Evolutionary conservation across 2,329 filamentous ascomycete species (phyloP).

Genomic region (Cercospora janseana): DNA sequence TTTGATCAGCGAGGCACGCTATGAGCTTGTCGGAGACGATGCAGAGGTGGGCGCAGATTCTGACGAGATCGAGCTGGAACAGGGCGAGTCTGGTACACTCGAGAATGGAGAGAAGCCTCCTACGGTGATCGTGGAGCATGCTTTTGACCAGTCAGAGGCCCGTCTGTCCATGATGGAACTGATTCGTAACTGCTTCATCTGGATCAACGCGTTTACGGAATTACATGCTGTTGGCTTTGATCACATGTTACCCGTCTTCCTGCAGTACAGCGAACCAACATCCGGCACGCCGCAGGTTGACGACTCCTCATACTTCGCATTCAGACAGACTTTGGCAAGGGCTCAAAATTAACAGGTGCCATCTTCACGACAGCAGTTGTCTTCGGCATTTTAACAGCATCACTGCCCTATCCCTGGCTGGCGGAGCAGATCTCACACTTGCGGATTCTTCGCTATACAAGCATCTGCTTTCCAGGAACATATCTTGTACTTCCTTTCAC

Average conservation of each 20-base stretch:
- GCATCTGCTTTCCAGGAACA: background rate
- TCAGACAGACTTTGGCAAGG: background rate
- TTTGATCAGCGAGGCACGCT: too few species aligned
- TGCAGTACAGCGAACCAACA: background rate
- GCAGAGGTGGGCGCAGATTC: too few species aligned
- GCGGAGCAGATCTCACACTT: background rate
- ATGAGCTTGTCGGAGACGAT: too few species aligned
- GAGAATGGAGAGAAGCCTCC: too few species aligned
- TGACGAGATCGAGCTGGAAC: too few species aligned
- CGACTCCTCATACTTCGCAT: background rate
- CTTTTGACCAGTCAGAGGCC: too few species aligned
- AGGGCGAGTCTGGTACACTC: too few species aligned
- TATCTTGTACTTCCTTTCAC: background rate
- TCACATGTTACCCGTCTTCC: background rate
- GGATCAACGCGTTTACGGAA: background rate
- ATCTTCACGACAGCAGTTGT: background rate
- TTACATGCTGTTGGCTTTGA: background rate
- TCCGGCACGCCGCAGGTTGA: background rate
- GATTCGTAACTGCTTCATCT: background rate
- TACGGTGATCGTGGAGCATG: too few species aligned
- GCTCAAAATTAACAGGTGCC: background rate
- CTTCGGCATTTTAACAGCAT: background rate
- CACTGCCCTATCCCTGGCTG: background rate
- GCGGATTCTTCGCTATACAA: background rate
- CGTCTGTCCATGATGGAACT: background rate